phyloP scores from a whole-genome alignment of 2,329 filamentous ascomycete genomes.

The Colletotrichum kahawae region DNA sequence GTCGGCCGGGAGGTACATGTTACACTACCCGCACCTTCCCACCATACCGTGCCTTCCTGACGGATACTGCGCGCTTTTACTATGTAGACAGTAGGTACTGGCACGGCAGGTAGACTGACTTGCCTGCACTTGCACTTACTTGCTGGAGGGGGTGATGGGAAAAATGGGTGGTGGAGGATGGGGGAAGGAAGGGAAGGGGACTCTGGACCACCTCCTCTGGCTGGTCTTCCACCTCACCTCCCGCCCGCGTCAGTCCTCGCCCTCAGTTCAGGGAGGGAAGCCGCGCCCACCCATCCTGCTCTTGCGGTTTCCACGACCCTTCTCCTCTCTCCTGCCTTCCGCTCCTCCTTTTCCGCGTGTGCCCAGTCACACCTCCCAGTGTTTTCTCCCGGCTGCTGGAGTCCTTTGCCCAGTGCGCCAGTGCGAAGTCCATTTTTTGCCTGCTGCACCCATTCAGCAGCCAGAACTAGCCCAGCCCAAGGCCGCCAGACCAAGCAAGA shows the following conservation, averaged over 20 bases:
- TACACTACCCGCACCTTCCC: neutral
- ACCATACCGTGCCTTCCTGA: slow-evolving; percentile 10
- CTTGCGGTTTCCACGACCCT: neutral
- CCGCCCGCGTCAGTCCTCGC: neutral
- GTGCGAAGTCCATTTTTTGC: slow-evolving; percentile 12
- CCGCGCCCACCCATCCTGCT: slow-evolving; percentile 12
- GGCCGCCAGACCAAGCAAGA: neutral
- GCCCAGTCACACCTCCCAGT: neutral
- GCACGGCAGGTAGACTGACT: neutral
- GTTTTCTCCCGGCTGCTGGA: neutral
- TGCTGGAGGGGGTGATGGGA: neutral
- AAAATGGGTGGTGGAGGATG: neutral
- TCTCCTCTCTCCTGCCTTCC: slow-evolving; percentile 9
- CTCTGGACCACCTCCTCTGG: neutral
- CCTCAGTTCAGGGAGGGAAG: slow-evolving; percentile 17
- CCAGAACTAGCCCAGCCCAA: neutral
- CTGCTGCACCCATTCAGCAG: slow-evolving; percentile 14
- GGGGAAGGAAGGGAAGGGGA: slow-evolving; percentile 9
- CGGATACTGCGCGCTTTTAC: neutral
- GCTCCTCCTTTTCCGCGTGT: slow-evolving; percentile 2
- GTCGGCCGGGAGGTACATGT: neutral
- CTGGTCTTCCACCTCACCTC: neutral
- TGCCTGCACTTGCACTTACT: neutral
- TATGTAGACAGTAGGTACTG: neutral
- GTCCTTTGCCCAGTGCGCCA: neutral